Evolutionary conservation across 768 basidiomycete species (phyloP), one percentile per base, ranked within the genome.

Genomic region (Lyophyllum decastes): DNA sequence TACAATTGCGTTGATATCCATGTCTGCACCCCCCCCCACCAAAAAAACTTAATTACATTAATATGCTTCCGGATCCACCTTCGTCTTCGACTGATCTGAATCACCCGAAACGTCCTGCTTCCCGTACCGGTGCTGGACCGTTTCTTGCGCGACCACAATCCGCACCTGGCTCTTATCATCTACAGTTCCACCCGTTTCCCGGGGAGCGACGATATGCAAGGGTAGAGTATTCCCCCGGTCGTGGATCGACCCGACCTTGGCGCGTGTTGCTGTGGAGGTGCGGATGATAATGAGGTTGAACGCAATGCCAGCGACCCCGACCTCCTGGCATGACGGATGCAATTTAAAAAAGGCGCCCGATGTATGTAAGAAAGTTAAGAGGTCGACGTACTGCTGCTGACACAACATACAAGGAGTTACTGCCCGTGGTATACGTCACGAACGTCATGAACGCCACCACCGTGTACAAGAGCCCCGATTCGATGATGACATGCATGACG

Each of bases 201-300:
- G 35, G 16, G 35, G 35, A 17, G 35, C 5, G 11, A 38, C 14
- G 14, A 38, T 38, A 17, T 38, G 35, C 11, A 38, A 12, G 14
- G 35, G 35, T 16, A 38, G 35, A 4, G 35, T 12, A 12, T 12
- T 38, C 14, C 11, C 35, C 14, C 35, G 5, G 8, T 17, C 16
- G 9, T 2, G 14, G 22, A 17, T 19, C 4, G 44, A 21, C n/a
- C 7, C 12, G 11, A 8, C 17, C 40, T 27, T 45, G 22, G 54
- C 40, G 2, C 51, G 57, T 14, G n/a, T 33, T 30, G 30, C 57
- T 11, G 40, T 53, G 5, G 50, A 19, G 22, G 57, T 53, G 16
- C 57, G 57, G 19, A 58, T 53, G 17, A 58, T 53, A 22, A 58
- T 58, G 27, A 58, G 52, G 33, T 58, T 58, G 38, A 58, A 58